These are phyloP conservation scores for Entoloma clypeatum DNA, from an alignment of 1,284 basidiomycete genomes.

Conservation along the genomic window DNA sequence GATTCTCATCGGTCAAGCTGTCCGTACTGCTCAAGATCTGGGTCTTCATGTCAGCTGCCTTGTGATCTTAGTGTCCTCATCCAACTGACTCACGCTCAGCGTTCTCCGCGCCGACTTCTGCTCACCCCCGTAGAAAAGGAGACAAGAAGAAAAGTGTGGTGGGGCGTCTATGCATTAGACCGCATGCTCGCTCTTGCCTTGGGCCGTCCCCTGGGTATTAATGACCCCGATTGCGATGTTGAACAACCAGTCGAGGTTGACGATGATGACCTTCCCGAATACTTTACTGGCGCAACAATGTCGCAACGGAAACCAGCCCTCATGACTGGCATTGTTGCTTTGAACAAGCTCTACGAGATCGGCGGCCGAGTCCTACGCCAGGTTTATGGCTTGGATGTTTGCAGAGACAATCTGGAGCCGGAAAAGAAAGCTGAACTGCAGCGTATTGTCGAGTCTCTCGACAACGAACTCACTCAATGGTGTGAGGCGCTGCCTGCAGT, in stretches of 20 bases:
- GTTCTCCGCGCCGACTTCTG: conserved; percentile 71
- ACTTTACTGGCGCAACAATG: conserved; percentile 60
- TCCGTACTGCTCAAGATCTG: conserved; percentile 83
- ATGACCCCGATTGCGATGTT: conserved; percentile 79
- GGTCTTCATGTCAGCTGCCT: conserved; percentile 74
- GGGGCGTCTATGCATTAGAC: conserved; percentile 85
- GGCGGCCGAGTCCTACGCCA: conserved; percentile 78
- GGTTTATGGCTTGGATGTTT: conserved; percentile 75
- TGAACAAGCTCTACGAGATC: conserved; percentile 78
- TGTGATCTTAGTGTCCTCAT: conserved; percentile 2
- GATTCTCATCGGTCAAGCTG: conserved; percentile 84
- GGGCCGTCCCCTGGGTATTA: conserved; percentile 76
- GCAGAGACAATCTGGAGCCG: conserved; percentile 67
- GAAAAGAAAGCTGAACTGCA: conserved; percentile 72
- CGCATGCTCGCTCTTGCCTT: conserved; percentile 86
- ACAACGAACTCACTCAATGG: conserved; percentile 75
- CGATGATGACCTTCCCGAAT: conserved; percentile 70
- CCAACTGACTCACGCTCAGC: conserved; percentile 40
- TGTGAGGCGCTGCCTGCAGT: conserved; percentile 69
- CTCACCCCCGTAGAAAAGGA: conserved; percentile 79
- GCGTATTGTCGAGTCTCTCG: conserved; percentile 70
- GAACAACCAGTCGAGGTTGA: conserved; percentile 79
- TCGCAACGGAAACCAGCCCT: conserved; percentile 56
- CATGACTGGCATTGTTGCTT: conserved; percentile 77
- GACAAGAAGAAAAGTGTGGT: conserved; percentile 85